Evolutionary conservation across 495 filamentous ascomycete genomes (phyloP).

Genomic region (Apiosordaria backusii): DNA sequence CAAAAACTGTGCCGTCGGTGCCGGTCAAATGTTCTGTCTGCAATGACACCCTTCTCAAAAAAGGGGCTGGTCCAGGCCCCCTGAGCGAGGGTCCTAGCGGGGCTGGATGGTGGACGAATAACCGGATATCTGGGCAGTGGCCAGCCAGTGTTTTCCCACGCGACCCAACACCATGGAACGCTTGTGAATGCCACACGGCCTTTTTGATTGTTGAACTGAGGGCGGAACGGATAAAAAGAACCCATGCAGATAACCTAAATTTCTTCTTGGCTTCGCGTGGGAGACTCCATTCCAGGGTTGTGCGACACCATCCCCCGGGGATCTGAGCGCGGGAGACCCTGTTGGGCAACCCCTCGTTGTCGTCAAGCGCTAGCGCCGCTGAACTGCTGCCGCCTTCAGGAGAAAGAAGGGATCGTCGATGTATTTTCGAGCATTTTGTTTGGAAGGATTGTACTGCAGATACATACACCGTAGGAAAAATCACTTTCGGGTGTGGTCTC

Average conservation of each 20-base stretch:
- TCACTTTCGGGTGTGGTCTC: background rate
- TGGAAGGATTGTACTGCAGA: background rate
- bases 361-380: slow-evolving; percentile 8
- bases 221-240: background rate
- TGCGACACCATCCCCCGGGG: slow-evolving; percentile 2
- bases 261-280: background rate
- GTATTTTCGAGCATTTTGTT: background rate
- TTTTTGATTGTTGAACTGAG: background rate
- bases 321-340: slow-evolving; percentile 7
- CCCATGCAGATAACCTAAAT: background rate
- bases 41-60: background rate
- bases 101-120: background rate
- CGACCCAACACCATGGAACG: background rate
- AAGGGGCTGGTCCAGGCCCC: background rate
- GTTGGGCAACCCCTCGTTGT: background rate
- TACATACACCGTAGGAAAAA: background rate
- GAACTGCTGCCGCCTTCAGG: slow-evolving; percentile 16
- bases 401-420: background rate
- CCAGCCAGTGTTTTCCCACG: background rate
- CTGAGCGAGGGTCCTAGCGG: background rate
- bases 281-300: background rate
- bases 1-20: background rate
- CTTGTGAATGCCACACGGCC: background rate
- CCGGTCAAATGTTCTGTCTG: background rate
- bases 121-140: background rate